Evolutionary conservation across 106 monocot genomes (phyloP), one percentile per base, ranked within the genome.

Genomic region (Hemerocallis citrina): DNA sequence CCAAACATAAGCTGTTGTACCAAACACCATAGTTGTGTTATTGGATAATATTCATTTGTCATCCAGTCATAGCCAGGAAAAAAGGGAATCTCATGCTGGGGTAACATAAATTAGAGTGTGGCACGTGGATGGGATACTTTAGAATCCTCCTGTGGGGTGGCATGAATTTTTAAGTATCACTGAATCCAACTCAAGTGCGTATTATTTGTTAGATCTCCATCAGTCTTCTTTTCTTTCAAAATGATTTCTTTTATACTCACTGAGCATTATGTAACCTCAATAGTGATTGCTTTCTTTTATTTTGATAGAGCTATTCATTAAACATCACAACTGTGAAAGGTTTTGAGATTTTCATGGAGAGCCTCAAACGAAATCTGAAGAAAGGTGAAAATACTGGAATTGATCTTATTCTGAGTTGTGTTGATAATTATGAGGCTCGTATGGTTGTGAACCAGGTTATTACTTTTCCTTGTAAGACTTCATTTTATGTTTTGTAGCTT

Each of bases 371-470:
- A n/a, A 72, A 59, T 44, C 31, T 52, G 39, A 42, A 47, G 49
- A 52, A 67, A 54, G 45, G 50, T 74, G 71, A n/a, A n/a, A 59
- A 50, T 40, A 85, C 62, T 56, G 89, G 89, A 72, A 86, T 95
- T 71, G 90, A 95, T 77, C 95, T 95, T 77, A 81, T 95, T 35
- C 62, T 95, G 66, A 89, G 95, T 57, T 95, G 95, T 74, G 95
- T 95, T 28, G 95, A 95, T 78, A 95, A 95, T 55, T 95, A 95
- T 72, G 95, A 95, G 68, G 95, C 95, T 68, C 86, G 95, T 30
- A 95, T 95, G 95, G 90, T 86, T 22, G 89, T 95, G n/a, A 95
- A 95, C 49, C 89, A 95, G 89, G 95, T 95, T 43, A 52, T n/a
- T 59, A 45, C n/a, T 28, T 55, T n/a, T n/a, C n/a, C n/a, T n/a